These are phyloP conservation scores for Phaffomyces opuntiae DNA, from an alignment of 805 yeast genomes.

Conservation along the genomic window DNA sequence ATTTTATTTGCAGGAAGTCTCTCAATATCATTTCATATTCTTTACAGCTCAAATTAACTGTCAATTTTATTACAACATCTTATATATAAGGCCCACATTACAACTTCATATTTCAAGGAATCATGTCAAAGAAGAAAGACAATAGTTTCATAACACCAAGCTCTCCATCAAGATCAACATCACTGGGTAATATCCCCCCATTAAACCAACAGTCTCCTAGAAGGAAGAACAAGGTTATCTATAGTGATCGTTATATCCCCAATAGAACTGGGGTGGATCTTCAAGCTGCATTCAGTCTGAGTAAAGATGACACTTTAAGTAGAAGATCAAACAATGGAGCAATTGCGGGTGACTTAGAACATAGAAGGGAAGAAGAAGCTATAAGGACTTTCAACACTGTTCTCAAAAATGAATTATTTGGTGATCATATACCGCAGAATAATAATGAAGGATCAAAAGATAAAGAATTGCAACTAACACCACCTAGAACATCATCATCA, in stretches of 20 bases:
- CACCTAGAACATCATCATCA: conserved; percentile 26
- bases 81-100: no score
- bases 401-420: conserved; percentile 84
- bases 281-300: conserved; percentile 56
- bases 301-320: conserved; percentile 12
- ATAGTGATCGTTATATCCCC: conserved; percentile 86
- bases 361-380: conserved; percentile 71
- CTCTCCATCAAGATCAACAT: conserved; percentile 26
- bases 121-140: conserved; percentile 16
- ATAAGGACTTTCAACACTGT: conserved; percentile 82
- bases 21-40: not conserved
- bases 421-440: conserved; percentile 62
- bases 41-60: not conserved
- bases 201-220: conserved; percentile 26
- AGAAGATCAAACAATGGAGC: conserved; percentile 21
- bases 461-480: conserved; percentile 20
- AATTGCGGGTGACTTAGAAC: conserved; percentile 45
- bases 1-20: not conserved
- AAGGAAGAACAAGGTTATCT: conserved; percentile 37
- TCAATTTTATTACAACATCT: no score
- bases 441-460: conserved; percentile 28
- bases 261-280: conserved; percentile 78
- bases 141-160: conserved; percentile 20
- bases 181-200: conserved; percentile 13
- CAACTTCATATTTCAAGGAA: not conserved